These are phyloP conservation scores for Nakazawaea ishiwadae DNA, from an alignment of 805 yeast species.

Conservation along the genomic window DNA sequence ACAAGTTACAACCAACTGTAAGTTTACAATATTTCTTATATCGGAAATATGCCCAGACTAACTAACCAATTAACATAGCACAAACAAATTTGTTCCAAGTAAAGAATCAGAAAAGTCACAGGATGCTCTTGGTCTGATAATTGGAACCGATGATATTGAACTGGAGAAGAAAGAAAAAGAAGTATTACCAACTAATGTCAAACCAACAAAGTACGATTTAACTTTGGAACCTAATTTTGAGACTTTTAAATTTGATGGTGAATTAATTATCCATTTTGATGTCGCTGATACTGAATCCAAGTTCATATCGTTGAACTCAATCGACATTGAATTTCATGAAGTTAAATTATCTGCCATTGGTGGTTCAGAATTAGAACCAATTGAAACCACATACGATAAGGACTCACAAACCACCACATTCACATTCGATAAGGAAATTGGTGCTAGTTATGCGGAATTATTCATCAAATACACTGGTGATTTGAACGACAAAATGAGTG, in stretches of 20 bases:
- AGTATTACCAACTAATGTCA: conserved; percentile 61
- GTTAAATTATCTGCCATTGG: conserved; percentile 23
- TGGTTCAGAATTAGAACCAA: conserved; percentile 18
- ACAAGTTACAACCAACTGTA: too few species aligned
- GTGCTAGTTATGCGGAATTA: conserved; percentile 27
- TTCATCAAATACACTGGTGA: conserved; percentile 40
- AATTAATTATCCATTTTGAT: conserved; percentile 36
- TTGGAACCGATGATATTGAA: too few species aligned
- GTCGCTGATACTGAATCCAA: conserved; percentile 35
- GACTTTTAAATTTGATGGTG: conserved; percentile 37
- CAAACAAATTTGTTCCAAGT: too few species aligned
- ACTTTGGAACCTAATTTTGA: conserved; percentile 52
- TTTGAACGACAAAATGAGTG: conserved; percentile 67
- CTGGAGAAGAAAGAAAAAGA: conserved; percentile 14
- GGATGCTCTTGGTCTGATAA: too few species aligned
- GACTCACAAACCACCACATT: conserved; percentile 58
- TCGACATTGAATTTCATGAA: conserved; percentile 36
- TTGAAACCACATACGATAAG: conserved; percentile 27
- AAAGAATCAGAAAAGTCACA: too few species aligned
- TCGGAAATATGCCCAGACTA: too few species aligned
- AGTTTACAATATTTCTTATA: too few species aligned
- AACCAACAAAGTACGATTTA: conserved; percentile 65
- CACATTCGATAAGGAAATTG: conserved; percentile 39
- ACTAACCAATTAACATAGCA: too few species aligned
- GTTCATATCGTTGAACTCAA: conserved; percentile 35